Base-by-base conservation (phyloP, 2,329 filamentous ascomycete species). In the Alternaria viburni region DNA sequence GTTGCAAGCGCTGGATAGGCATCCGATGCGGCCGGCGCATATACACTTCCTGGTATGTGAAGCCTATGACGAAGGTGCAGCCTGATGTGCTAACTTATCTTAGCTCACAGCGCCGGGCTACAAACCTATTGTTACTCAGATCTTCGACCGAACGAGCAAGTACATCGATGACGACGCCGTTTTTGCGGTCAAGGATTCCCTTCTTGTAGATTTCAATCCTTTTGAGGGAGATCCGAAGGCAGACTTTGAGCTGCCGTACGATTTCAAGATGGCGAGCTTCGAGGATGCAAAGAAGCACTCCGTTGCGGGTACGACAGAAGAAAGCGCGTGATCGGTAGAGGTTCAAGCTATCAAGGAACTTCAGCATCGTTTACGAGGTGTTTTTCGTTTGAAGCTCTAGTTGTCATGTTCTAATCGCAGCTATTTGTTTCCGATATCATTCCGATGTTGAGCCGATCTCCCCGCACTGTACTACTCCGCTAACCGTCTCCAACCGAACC, bases 61-160 rank as follows among this genome's bases (percentile, higher is more conserved):
- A 30, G 8, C 17, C 1, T 44, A 36, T 21, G 15, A 23, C 13
- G 7, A 19, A 32, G 19, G 28, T 36, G 28, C 13, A 23, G 19
- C 19, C 19, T 52, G 19, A 10, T 50, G 21, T 62, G 17, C 54
- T 66, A 47, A 59, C 41, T 10, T 54, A 5, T 64, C 25, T 59
- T 62, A 87, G 83, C 81, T 86, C 76, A 83, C 84, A 26, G 83
- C 84, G 12, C 83, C 86, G 2, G 86, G 86, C 8, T 89, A 90
- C 82, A 90, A 88, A 72, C 84, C 89, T 0, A 85, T 96, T 51
- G 91, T 90, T 0, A 93, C 91, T 1, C 92, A 96, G 77, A 89
- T 96, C 59, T 95, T 93, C 75, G 91, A 93, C 76, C 82, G 84
- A 61, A 84, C 87, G 65, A 88, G 89, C 77, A 84, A 86, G 65